phyloP scores from a whole-genome alignment of 306 rosid species.

The Notholithocarpus densiflorus region DNA sequence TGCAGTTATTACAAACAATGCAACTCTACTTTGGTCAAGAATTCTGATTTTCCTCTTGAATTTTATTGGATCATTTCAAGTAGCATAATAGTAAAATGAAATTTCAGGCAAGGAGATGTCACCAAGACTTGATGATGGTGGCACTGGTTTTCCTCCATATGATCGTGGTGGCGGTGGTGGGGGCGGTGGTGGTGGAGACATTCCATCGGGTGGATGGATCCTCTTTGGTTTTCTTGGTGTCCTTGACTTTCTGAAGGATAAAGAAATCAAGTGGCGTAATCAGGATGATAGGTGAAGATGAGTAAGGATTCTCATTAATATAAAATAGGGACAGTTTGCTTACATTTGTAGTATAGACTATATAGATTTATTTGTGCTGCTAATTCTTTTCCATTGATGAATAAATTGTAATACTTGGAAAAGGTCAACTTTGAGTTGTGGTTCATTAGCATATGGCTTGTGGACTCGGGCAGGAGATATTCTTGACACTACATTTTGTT shows the following conservation, averaged over 20 bases:
- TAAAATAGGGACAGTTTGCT: neutral
- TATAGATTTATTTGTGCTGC: neutral
- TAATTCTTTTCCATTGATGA: neutral
- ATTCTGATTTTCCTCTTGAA: neutral
- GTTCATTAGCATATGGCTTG: neutral
- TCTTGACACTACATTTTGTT: neutral
- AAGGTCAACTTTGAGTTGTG: neutral
- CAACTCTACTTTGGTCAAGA: neutral
- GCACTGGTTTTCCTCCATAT: slow-evolving; percentile 69
- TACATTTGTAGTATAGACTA: neutral
- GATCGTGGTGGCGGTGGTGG: slow-evolving; percentile 68
- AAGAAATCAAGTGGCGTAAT: slow-evolving; percentile 57
- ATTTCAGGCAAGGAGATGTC: slow-evolving; percentile 69
- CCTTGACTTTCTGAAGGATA: slow-evolving; percentile 74
- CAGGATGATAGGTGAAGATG: slow-evolving; percentile 36
- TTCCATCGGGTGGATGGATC: slow-evolving; percentile 61
- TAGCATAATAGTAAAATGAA: slow-evolving; percentile 22
- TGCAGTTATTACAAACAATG: neutral
- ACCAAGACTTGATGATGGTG: slow-evolving; percentile 64
- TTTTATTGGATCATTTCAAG: neutral
- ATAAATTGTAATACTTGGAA: neutral
- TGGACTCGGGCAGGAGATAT: neutral
- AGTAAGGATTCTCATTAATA: neutral
- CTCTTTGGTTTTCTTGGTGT: slow-evolving; percentile 81
- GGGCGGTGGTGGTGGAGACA: slow-evolving; percentile 75